Evolutionary conservation across 2,329 filamentous ascomycete genomes (phyloP).

Genomic region (Claviceps quebecensis): DNA sequence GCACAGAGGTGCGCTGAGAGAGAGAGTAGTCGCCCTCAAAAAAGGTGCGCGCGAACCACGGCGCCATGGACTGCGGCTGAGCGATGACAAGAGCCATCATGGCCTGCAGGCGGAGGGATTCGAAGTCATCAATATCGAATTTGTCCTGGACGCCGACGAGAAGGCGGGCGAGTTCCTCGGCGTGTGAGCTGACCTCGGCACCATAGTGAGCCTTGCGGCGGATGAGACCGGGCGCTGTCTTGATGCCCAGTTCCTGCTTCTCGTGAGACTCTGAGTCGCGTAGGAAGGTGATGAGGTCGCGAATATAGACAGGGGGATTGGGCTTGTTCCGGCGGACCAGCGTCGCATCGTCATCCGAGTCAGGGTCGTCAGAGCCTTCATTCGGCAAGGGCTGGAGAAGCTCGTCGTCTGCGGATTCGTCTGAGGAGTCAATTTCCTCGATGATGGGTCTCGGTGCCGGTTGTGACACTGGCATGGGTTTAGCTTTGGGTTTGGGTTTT

Average conservation of each 20-base stretch:
- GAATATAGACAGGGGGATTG: slow-evolving; percentile 76
- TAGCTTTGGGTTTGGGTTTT: not conserved
- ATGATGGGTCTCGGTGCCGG: slow-evolving; percentile 35
- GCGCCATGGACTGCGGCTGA: slow-evolving; percentile 62
- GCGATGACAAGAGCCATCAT: slow-evolving; percentile 72
- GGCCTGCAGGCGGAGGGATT: slow-evolving; percentile 59
- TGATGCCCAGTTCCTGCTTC: slow-evolving; percentile 64
- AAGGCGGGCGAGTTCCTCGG: slow-evolving; percentile 62
- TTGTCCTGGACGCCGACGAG: slow-evolving; percentile 75
- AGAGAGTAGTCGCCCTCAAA: slow-evolving; percentile 89
- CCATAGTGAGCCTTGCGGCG: slow-evolving; percentile 81
- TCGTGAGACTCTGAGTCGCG: slow-evolving; percentile 75
- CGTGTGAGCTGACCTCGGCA: slow-evolving; percentile 72
- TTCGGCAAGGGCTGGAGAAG: slow-evolving; percentile 38
- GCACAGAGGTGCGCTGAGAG: slow-evolving; percentile 65
- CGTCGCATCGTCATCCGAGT: slow-evolving; percentile 87
- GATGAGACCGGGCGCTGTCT: slow-evolving; percentile 65
- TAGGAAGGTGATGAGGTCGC: slow-evolving; percentile 67
- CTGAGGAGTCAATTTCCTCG: slow-evolving; percentile 50
- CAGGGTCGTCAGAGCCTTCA: slow-evolving; percentile 79
- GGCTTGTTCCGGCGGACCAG: slow-evolving; percentile 72
- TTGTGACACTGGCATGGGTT: slow-evolving; percentile 11
- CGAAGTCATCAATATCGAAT: slow-evolving; percentile 67
- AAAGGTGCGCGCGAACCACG: slow-evolving; percentile 71
- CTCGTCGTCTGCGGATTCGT: slow-evolving; percentile 48